Base-by-base conservation (phyloP, 2,329 filamentous ascomycete species). In the Catunica adiposa region DNA sequence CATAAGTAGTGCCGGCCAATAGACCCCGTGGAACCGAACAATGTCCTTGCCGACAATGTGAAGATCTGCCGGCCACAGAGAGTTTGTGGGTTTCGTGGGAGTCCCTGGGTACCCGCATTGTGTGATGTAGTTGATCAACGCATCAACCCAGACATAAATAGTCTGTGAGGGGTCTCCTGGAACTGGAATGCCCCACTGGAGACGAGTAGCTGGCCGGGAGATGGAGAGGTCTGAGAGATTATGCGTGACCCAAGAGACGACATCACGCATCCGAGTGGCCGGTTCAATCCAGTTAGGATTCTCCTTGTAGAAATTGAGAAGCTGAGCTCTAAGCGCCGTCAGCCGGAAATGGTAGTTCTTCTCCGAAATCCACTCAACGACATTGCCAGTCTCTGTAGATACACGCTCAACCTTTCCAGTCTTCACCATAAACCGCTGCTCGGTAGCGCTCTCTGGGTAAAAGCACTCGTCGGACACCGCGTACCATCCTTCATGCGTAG, bases 1-100 rank as follows among this genome's bases (percentile, higher is more conserved):
- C 76, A 98, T 84, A 15, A 98, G 80, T 62, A 98, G 84, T 2
- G 92, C 92, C 0, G 92, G 92, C 92, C 94, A 98, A 73, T 98
- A 98, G 51, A 98, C 83, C 67, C 87, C 90, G 66, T 98, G 94
- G 68, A 98, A 98, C 17, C 89, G 84, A 57, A 94, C 74, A 61
- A 98, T 98, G 66, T 98, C 92, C 69, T 98, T 98, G 51, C 92
- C 92, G 56, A 98, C 83, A 25, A 98, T 80, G 48, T 98, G 92
- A 17, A 92, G 76, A 66, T 98, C 83, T 7, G 88, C 87, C 3
- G 92, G 92, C 90, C 92, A 98, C 23, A 86, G 81, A 52, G 75
- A 70, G 1, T 80, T 80, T 0, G 85, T 82, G 0, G 80, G 69
- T 80, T 84, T 88, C 22, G 63, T 62, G 23, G 51, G 53, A 17